A percentile compares a stretch with the other conserved stretches of the same genome.
Conservation (phyloP, 1,284 basidiomycete species). For the Taiwanofungus camphoratus region DNA sequence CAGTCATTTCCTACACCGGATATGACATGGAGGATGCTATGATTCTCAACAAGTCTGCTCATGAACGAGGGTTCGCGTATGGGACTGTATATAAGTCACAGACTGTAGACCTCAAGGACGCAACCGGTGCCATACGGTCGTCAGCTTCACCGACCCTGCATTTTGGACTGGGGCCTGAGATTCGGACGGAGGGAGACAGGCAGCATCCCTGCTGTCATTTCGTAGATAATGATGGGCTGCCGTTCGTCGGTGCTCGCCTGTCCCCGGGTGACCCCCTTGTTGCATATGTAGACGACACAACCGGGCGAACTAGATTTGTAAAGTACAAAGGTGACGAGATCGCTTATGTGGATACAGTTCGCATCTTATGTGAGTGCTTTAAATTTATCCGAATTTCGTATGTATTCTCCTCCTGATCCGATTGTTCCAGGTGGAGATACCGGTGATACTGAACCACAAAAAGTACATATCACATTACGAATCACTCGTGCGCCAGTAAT, state of each 20-base stretch:
- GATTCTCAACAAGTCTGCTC: constrained; percentile 98
- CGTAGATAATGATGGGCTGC: constrained; percentile 84
- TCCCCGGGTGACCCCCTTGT: constrained; percentile 76
- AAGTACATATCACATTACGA: constrained; percentile 90
- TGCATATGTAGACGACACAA: constrained; percentile 87
- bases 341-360: constrained; percentile 89
- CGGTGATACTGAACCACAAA: constrained; percentile 86
- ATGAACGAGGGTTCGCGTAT: constrained; percentile 97
- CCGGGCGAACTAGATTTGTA: constrained; percentile 78
- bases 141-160: constrained; percentile 58
- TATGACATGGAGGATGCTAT: constrained; percentile 99
- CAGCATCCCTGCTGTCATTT: constrained; percentile 52
- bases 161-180: constrained; percentile 84
- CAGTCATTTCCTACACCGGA: constrained; percentile 99
- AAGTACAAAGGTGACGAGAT: constrained; percentile 98
- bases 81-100: constrained; percentile 97
- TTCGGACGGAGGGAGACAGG: constrained; percentile 54
- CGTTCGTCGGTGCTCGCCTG: constrained; percentile 70
- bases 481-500: constrained; percentile 96
- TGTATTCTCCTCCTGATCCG: neutral
- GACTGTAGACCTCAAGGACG: constrained; percentile 85
- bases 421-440: constrained; percentile 66
- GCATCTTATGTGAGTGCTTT: constrained; percentile 68
- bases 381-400: too few species aligned
- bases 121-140: constrained; percentile 59